Percentiles rank a stretch among this genome's conserved stretches.
These are phyloP conservation scores for Hymenoscyphus scutula DNA, from an alignment of 2,329 filamentous ascomycete species.

Conservation along the genomic window DNA sequence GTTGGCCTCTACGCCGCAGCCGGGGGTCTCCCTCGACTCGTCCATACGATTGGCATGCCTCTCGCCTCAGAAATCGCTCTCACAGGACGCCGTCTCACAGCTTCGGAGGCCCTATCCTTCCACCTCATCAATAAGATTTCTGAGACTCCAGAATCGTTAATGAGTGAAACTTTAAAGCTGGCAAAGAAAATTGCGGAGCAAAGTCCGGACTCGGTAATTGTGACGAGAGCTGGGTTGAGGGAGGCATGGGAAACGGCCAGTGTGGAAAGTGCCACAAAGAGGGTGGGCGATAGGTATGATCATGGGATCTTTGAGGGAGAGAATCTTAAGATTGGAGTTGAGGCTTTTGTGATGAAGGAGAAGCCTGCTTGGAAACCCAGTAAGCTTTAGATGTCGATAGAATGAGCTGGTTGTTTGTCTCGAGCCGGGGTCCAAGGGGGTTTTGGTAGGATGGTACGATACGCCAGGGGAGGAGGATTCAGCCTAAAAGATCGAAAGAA, in stretches of 20 bases:
- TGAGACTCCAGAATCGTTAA: conserved; percentile 40
- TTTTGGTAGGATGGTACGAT: too few species aligned
- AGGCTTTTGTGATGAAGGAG: conserved; percentile 74
- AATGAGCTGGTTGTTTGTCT: not conserved
- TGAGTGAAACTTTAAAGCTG: conserved; percentile 58
- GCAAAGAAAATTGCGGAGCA: conserved; percentile 61
- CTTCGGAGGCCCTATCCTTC: conserved; percentile 60
- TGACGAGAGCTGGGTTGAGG: conserved; percentile 67
- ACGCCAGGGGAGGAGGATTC: too few species aligned
- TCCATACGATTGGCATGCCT: conserved; percentile 61
- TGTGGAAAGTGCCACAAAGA: conserved; percentile 55
- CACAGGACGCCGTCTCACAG: conserved; percentile 58
- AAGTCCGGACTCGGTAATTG: conserved; percentile 72
- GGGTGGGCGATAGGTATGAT: conserved; percentile 56
- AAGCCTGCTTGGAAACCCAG: conserved; percentile 65
- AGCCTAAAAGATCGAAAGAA: too few species aligned
- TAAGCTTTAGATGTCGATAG: conserved; percentile 46
- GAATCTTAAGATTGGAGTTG: conserved; percentile 72
- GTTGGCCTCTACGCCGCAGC: conserved; percentile 69
- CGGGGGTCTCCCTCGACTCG: conserved; percentile 66
- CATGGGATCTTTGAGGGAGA: conserved; percentile 57
- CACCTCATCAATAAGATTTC: conserved; percentile 68
- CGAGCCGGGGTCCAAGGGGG: not conserved
- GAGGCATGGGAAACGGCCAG: conserved; percentile 67
- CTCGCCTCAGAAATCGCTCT: conserved; percentile 70